Base-by-base conservation (phyloP, 805 yeast genomes). In the Starmerella vitae region DNA sequence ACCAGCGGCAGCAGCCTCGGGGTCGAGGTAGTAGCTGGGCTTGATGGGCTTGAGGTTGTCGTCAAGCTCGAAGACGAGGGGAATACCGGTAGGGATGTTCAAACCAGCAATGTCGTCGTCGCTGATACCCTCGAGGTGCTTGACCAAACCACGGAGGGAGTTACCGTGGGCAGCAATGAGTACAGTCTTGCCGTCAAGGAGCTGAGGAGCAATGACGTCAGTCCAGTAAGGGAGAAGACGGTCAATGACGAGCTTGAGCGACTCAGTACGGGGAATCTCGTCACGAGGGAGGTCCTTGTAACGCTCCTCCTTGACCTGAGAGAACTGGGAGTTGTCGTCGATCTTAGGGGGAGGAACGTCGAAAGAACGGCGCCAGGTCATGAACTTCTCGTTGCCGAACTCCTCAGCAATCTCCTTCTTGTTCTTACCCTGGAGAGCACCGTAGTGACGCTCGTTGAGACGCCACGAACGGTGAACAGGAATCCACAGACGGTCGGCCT, bases 1-100 rank as follows among this genome's bases (percentile, higher is more conserved):
- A 73, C 97, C 97, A 41, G 95, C 95, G 50, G 86, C 94, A 59
- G 97, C 97, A 59, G 96, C 97, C 71, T 84, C 96, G 58, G 97
- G 97, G 70, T 86, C 97, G 67, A 86, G 78, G 78, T 86, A 86
- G 75, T 86, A 84, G 55, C 93, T 76, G 54, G 84, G 80, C 77
- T 85, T 85, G 61, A 78, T 70, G 67, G 96, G 96, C 67, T 75
- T 74, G 67, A 86, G 76, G 58, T 72, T 60, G 39, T 72, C 79
- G 63, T 86, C 95, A 60, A 86, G 76, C 70, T 88, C 96, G 70
- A 81, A 88, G 48, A 88, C 95, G 68, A 86, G 76, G 61, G 97
- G 97, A 53, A 86, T 88, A 72, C 95, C 97, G 55, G 96, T 86
- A 67, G 97, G 96, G 62, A 86, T 85, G 78, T 86, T 88, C 64